These are phyloP conservation scores for Gryganskiella cystojenkinii DNA, from an alignment of 192 early-diverging fungal species.

Conservation along the genomic window DNA sequence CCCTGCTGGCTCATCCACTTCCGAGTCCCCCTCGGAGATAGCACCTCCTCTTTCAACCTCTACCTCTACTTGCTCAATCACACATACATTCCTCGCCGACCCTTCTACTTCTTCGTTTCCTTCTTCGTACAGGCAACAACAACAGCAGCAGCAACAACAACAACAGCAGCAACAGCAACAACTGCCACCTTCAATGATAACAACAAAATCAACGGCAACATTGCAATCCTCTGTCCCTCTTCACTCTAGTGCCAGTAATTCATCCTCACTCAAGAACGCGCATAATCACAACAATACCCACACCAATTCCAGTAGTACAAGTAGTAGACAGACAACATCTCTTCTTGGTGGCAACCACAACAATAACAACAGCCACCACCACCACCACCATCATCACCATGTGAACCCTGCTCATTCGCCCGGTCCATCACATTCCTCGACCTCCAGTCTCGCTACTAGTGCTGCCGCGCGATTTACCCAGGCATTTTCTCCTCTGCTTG, in stretches of 20 bases:
- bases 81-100: too few species aligned
- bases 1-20: not conserved
- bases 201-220: constrained; percentile 1
- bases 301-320: too few species aligned
- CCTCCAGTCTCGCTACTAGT: constrained; percentile 25
- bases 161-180: not conserved
- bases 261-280: not conserved
- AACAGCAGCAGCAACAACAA: not conserved
- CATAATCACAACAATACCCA: too few species aligned
- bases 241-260: constrained; percentile 3
- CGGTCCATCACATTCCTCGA: constrained; percentile 11
- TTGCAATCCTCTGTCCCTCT: not conserved
- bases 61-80: too few species aligned
- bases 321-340: too few species aligned
- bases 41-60: too few species aligned
- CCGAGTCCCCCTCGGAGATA: too few species aligned
- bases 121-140: not conserved
- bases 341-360: too few species aligned
- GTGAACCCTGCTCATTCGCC: constrained; percentile 1
- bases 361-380: too few species aligned
- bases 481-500: constrained; percentile 42
- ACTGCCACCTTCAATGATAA: too few species aligned
- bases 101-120: not conserved
- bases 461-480: constrained; percentile 38
- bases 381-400: too few species aligned